phyloP scores from a whole-genome alignment of 352 stramenopile genomes.

The Pythium periplocum region DNA sequence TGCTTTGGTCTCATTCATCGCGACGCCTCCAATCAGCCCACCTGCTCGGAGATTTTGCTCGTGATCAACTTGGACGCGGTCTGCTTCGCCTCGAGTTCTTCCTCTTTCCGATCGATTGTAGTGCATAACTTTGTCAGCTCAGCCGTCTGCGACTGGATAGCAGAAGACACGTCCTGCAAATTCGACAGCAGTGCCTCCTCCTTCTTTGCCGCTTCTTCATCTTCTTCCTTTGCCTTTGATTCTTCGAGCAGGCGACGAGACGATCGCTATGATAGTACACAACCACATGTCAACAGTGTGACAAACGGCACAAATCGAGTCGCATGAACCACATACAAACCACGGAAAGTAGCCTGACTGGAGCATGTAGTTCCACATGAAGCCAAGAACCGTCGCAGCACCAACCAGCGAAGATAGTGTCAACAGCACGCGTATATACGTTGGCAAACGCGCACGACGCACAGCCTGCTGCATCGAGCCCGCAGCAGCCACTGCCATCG shows the following conservation, averaged over 20 bases:
- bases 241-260: conserved; percentile 16
- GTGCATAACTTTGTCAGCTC: conserved; percentile 50
- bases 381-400: conserved; percentile 58
- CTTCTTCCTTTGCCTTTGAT: conserved; percentile 25
- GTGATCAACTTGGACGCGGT: conserved; percentile 38
- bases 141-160: conserved; percentile 62
- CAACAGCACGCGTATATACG: conserved; percentile 59
- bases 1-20: not conserved
- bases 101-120: conserved; percentile 54
- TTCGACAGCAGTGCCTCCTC: conserved; percentile 39
- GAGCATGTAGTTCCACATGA: conserved; percentile 74
- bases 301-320: conserved; percentile 1
- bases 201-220: conserved; percentile 33
- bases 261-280: not conserved
- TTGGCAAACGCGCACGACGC: conserved; percentile 30
- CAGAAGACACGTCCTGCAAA: conserved; percentile 38
- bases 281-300: conserved; percentile 2
- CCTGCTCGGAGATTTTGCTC: conserved; percentile 43
- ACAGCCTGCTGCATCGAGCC: conserved; percentile 42
- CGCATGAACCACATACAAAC: conserved; percentile 29
- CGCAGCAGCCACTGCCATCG: conserved; percentile 43
- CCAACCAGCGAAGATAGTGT: conserved; percentile 69
- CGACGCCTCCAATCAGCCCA: conserved; percentile 2
- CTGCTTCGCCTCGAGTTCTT: conserved; percentile 39
- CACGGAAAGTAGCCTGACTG: conserved; percentile 64